phyloP scores from a whole-genome alignment of 768 basidiomycete species.

The Boletus barrowsii region DNA sequence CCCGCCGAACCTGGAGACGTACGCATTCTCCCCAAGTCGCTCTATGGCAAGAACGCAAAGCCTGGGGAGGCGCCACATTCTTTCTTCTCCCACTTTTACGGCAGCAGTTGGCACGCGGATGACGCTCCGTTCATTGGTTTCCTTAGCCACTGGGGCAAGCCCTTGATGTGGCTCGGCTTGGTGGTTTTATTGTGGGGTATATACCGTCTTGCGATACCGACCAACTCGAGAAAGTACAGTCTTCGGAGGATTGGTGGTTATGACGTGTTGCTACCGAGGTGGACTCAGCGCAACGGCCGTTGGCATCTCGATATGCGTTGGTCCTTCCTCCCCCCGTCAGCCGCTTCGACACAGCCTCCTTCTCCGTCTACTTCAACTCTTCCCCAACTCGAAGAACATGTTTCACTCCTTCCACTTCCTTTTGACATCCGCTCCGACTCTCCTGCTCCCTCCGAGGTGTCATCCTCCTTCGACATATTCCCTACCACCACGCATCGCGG shows the following conservation, averaged over 20 bases:
- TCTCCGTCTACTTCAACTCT: conserved; percentile 48
- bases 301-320: conserved; percentile 70
- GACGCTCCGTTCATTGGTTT: conserved; percentile 98
- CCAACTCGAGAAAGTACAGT: conserved; percentile 57
- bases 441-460: conserved; percentile 50
- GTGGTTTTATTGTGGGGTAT: conserved; percentile 68
- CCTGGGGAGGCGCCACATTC: conserved; percentile 80
- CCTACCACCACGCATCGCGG: conserved; percentile 37
- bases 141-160: conserved; percentile 84
- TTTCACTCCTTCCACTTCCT: conserved; percentile 59
- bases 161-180: conserved; percentile 81
- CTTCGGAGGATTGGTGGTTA: conserved; percentile 67
- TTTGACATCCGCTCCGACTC: conserved; percentile 58
- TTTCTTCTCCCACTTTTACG: conserved; percentile 97
- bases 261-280: conserved; percentile 74
- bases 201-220: conserved; percentile 52
- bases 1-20: conserved; percentile 60
- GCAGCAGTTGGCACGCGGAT: conserved; percentile 97
- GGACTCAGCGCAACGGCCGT: conserved; percentile 65
- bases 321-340: conserved; percentile 46
- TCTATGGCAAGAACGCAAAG: conserved; percentile 97
- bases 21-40: conserved; percentile 88
- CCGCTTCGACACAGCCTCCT: conserved; percentile 37
- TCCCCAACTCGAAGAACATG: conserved; percentile 48
- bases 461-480: conserved; percentile 42